Conservation (phyloP, 768 basidiomycete genomes). For the Suillus americanus region DNA sequence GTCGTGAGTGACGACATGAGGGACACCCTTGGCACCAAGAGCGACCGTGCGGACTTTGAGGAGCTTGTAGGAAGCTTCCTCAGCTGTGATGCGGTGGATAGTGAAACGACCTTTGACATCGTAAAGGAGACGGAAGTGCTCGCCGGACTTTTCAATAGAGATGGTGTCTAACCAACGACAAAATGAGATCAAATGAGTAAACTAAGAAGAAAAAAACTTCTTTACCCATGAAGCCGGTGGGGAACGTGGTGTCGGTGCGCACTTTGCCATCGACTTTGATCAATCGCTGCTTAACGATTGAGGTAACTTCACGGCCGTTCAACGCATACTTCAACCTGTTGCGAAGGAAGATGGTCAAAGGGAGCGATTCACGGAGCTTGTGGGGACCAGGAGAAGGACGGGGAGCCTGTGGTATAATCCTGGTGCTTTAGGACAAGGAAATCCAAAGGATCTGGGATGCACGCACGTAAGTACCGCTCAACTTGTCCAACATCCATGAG, state of each 20-base stretch:
- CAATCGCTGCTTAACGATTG: conserved; percentile 93
- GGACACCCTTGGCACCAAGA: conserved; percentile 90
- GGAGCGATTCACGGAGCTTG: conserved; percentile 97
- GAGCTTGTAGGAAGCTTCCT: conserved; percentile 97
- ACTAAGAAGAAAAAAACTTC: not conserved
- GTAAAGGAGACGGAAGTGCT: conserved; percentile 99
- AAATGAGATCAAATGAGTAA: conserved; percentile 3
- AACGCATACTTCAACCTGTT: conserved; percentile 99
- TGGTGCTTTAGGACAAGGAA: not conserved
- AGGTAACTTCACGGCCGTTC: conserved; percentile 92
- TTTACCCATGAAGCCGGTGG: conserved; percentile 96
- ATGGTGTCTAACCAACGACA: conserved; percentile 70
- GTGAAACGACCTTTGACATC: conserved; percentile 99
- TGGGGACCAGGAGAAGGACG: conserved; percentile 98
- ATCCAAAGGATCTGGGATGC: not conserved
- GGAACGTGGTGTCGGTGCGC: conserved; percentile 95
- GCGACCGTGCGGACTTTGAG: conserved; percentile 91
- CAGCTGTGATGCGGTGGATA: conserved; percentile 97
- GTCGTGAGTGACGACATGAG: conserved; percentile 97
- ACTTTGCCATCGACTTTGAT: conserved; percentile 99
- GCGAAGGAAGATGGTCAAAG: conserved; percentile 95
- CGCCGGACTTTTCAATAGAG: conserved; percentile 96
- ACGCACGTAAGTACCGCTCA: conserved; percentile 91
- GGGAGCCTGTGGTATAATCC: conserved; percentile 61
- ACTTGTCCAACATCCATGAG: conserved; percentile 99